A percentile compares a stretch with the other conserved stretches of the same genome.
These are phyloP conservation scores for Pachyrhizus erosus DNA, from an alignment of 306 rosid species.

Conservation along the genomic window DNA sequence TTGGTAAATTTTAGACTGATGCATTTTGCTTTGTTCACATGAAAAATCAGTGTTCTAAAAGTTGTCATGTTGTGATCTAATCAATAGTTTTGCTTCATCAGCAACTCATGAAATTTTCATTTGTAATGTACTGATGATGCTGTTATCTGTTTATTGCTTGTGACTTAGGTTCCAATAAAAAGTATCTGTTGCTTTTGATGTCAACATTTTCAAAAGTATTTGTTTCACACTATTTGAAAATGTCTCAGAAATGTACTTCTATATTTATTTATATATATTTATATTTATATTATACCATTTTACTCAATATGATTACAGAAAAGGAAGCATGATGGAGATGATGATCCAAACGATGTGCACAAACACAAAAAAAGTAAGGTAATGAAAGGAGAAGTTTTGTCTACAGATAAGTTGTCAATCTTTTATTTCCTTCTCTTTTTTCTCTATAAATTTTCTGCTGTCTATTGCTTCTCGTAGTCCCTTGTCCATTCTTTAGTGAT, in stretches of 20 bases:
- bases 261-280: too few relatives aligned
- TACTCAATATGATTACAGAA: constrained; percentile 66
- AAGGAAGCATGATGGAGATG: constrained; percentile 98
- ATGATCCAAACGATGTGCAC: constrained; percentile 79
- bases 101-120: constrained; percentile 13
- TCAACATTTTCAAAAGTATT: not conserved
- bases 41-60: constrained; percentile 20
- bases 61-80: constrained; percentile 7
- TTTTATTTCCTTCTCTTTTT: not conserved
- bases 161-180: not conserved
- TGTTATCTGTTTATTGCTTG: constrained; percentile 28
- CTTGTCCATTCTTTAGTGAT: constrained; percentile 4
- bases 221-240: constrained; percentile 21
- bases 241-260: constrained; percentile 16
- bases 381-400: constrained; percentile 49
- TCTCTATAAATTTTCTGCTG: constrained; percentile 13
- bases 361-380: constrained; percentile 99
- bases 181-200: constrained; percentile 29
- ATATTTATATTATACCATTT: too few relatives aligned
- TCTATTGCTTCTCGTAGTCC: constrained; percentile 22
- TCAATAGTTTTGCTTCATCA: not conserved
- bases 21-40: constrained; percentile 31
- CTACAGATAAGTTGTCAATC: constrained; percentile 1
- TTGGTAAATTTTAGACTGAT: constrained; percentile 48
- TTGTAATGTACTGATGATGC: not conserved